phyloP scores from a whole-genome alignment of 1,139 yeast genomes.

The Pichia sp. region DNA sequence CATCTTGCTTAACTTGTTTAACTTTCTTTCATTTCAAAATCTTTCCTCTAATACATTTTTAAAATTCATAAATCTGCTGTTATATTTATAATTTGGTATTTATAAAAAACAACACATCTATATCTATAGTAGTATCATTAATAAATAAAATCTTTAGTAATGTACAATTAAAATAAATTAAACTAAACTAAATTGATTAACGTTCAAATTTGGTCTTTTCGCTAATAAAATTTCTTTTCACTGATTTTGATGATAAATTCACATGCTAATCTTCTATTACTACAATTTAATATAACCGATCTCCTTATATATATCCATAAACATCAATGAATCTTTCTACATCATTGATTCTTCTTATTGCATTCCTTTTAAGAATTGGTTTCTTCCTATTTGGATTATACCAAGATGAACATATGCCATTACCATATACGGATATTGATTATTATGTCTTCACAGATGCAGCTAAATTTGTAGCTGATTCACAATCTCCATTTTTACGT shows the following conservation, averaged over 20 bases:
- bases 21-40: neutral
- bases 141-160: constrained; percentile 11
- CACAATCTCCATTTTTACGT: constrained; percentile 68
- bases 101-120: constrained; percentile 5
- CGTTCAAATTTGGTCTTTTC: too few relatives aligned
- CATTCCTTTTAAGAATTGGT: constrained; percentile 38
- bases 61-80: constrained; percentile 6
- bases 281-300: neutral
- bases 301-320: neutral
- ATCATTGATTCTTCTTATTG: constrained; percentile 15
- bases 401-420: constrained; percentile 75
- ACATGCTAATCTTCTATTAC: neutral
- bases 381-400: constrained; percentile 80
- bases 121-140: constrained; percentile 9
- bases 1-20: neutral
- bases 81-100: constrained; percentile 6
- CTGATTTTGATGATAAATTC: neutral
- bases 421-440: constrained; percentile 89
- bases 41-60: constrained; percentile 2
- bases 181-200: too few relatives aligned
- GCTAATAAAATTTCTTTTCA: too few relatives aligned
- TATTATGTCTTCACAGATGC: constrained; percentile 93
- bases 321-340: neutral
- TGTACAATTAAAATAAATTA: constrained; percentile 5
- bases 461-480: constrained; percentile 58